Evolutionary conservation across 805 yeast genomes (phyloP), one percentile per base, ranked within the genome.

Genomic region (Wickerhamomyces strasburgensis): DNA sequence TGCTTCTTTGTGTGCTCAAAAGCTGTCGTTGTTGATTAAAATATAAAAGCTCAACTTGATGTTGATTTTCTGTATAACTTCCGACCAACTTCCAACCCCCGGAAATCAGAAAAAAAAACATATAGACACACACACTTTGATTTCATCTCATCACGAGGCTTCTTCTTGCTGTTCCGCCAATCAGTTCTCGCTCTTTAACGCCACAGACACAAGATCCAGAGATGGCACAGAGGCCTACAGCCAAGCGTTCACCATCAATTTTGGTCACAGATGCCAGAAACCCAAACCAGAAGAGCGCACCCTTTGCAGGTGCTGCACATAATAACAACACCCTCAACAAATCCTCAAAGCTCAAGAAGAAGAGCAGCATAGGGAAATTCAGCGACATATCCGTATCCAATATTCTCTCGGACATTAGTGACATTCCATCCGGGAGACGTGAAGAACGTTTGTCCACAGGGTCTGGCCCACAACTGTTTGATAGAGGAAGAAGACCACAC

Each of bases 201-300:
- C 11, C 25, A 21, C 11, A 8, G 25, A 21, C 25, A 8, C 11
- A 21, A 21, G 11, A 21, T 21, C 25, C 24, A 1, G 28, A 17
- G 5, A 51, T 47, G 51, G 36, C 53, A 19, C 64, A 55, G 39
- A 56, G 70, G 39, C 80, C 84, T 4, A 79, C 84, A 5, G 86
- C 95, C 11, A 85, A 84, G 51, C 64, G 97, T 50, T 85, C 96
- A 21, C 97, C 98, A 9, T 85, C 96, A 2, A 89, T 89, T 53
- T 69, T 89, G 39, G 98, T 89, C 27, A 90, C 98, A 0, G 98
- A 89, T 62, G 77, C 85, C 3, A 68, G 98, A 42, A 71, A 77
- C 43, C 58, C 73, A 5, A 70, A 73, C 18, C 68, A 72, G 15
- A 57, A 80, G 34, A 58, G 65, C 38, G 93, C 90, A 0, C 94